These are phyloP conservation scores for Colletotrichum phormii DNA, from an alignment of 2,329 filamentous ascomycete species.

Conservation along the genomic window DNA sequence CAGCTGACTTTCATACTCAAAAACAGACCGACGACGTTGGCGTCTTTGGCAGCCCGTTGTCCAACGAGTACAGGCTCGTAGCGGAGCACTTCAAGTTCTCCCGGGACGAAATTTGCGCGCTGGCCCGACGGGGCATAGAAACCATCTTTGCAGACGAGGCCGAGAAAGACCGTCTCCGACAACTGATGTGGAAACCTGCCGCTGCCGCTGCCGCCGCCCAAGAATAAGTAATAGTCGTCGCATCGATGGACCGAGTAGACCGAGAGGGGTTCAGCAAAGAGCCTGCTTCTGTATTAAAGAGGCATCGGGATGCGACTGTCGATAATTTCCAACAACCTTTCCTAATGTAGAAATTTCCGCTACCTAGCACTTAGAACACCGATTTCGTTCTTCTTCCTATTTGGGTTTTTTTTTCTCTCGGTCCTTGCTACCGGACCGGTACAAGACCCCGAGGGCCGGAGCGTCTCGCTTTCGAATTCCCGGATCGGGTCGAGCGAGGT, in stretches of 20 bases:
- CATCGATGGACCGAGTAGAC: neutral
- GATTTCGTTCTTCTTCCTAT: neutral
- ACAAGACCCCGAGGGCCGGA: neutral
- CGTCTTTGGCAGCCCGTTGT: conserved; percentile 80
- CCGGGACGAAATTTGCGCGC: conserved; percentile 55
- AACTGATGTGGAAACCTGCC: conserved; percentile 57
- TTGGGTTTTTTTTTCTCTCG: no score
- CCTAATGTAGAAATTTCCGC: neutral
- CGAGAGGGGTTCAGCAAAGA: neutral
- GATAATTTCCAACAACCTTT: no score
- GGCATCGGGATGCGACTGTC: no score
- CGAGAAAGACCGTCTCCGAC: conserved; percentile 68
- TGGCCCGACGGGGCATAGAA: conserved; percentile 72
- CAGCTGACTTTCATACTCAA: neutral
- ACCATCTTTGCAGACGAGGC: conserved; percentile 74
- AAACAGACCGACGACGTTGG: conserved; percentile 84
- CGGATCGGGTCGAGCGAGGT: neutral
- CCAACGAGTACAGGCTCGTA: conserved; percentile 81
- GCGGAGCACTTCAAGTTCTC: conserved; percentile 75
- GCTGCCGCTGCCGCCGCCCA: neutral
- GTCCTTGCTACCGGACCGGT: neutral
- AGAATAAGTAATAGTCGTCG: neutral
- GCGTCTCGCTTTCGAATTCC: neutral
- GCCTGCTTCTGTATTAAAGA: no score
- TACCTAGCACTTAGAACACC: neutral